Conservation (phyloP, 257 asterid species). For the Avicennia marina region DNA sequence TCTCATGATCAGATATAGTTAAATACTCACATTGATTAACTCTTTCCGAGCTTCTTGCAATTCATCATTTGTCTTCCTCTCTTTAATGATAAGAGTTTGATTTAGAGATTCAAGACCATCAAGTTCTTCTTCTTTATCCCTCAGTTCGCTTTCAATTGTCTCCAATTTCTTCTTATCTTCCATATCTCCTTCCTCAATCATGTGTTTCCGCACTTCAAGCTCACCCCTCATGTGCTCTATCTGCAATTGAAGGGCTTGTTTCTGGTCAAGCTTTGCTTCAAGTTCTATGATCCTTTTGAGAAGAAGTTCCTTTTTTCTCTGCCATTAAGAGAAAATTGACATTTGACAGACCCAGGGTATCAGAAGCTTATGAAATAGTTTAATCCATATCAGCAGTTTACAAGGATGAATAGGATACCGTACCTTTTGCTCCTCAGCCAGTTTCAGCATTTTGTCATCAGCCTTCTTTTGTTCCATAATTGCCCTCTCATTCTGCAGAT, state of each 20-base stretch:
- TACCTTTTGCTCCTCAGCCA: slow-evolving; percentile 78
- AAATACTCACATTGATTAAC: slow-evolving; percentile 45
- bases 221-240: slow-evolving; percentile 55
- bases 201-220: slow-evolving; percentile 47
- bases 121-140: slow-evolving; percentile 56
- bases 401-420: slow-evolving; percentile 12
- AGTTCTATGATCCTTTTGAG: slow-evolving; percentile 53
- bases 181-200: slow-evolving; percentile 52
- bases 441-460: slow-evolving; percentile 46
- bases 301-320: slow-evolving; percentile 59
- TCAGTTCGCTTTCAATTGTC: slow-evolving; percentile 44
- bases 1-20: not conserved
- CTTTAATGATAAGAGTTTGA: slow-evolving; percentile 53
- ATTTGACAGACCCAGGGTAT: not conserved
- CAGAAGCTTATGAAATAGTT: not conserved
- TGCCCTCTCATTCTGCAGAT: slow-evolving; percentile 71
- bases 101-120: slow-evolving; percentile 35
- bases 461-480: slow-evolving; percentile 58
- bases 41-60: slow-evolving; percentile 72
- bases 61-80: slow-evolving; percentile 58
- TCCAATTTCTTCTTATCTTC: slow-evolving; percentile 42
- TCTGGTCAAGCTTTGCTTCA: slow-evolving; percentile 60
- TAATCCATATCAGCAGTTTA: not conserved
- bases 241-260: slow-evolving; percentile 62
- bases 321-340: slow-evolving; percentile 16